Base-by-base conservation (phyloP, 495 filamentous ascomycete genomes). In the Penicillium silybi region DNA sequence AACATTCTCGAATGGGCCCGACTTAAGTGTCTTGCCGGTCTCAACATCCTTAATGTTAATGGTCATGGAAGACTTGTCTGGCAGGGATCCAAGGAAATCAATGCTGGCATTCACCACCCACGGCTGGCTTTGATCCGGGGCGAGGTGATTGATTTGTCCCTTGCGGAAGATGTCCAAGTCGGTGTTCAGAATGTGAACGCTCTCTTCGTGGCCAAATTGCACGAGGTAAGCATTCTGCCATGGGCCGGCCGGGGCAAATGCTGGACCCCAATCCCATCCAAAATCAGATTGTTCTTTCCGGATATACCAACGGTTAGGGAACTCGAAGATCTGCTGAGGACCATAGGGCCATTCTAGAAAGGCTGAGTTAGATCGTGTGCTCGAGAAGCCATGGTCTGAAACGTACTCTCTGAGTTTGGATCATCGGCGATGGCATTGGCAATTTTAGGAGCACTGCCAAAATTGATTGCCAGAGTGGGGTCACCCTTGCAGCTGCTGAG, bases 71-170 rank as follows among this genome's bases (percentile, higher is more conserved):
- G 79, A 67, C 4, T 68, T 66, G 1, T 49, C 39, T 0, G 83
- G 83, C 6, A 85, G 61, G 15, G 46, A 64, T 3, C 83, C 82
- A 4, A 87, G 38, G 44, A 78, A 79, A 59, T 88, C 85, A 19
- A 89, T 63, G 52, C 85, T 88, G 0, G 83, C 84, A 60, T 88
- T 88, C 7, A 88, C 69, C 16, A 88, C 73, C 85, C 85, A 89
- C 3, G 82, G 78, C 38, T 79, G 68, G 40, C 52, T 72, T 59
- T 86, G 83, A 52, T 85, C 79, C 0, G 84, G 82, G 11, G 76
- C 74, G 4, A 86, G 54, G 41, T 82, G 75, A 46, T 82, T 82
- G 50, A 85, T 68, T 53, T 86, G 83, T 0, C 80, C 83, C 29
- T 77, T 64, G 15, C 82, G 78, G 49, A 81, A 83, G 15, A 86